Percentiles rank a stretch among this genome's conserved stretches.
phyloP scores from a whole-genome alignment of 345 rosid genomes.

The Carallia brachiata region DNA sequence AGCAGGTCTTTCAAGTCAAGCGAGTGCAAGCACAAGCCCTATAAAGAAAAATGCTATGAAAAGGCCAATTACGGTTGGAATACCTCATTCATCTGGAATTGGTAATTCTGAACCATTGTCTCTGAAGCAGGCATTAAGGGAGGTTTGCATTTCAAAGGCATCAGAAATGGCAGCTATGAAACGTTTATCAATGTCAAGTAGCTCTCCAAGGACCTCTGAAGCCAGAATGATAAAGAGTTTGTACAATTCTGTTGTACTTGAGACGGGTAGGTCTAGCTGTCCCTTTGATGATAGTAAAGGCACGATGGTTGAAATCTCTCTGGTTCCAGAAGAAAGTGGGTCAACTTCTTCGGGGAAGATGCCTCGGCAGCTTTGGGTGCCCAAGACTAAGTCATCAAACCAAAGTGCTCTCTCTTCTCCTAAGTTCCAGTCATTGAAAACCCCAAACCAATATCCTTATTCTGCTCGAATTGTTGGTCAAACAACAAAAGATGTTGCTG shows the following conservation, averaged over 20 bases:
- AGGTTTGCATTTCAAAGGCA: slow-evolving; percentile 86
- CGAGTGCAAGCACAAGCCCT: slow-evolving; percentile 57
- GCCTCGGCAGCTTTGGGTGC: slow-evolving; percentile 39
- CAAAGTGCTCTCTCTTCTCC: slow-evolving; percentile 26
- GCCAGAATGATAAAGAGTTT: slow-evolving; percentile 76
- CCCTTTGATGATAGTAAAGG: slow-evolving; percentile 44
- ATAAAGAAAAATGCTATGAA: slow-evolving; percentile 56
- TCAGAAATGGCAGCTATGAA: slow-evolving; percentile 93
- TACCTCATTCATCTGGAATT: slow-evolving; percentile 61
- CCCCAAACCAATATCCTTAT: slow-evolving; percentile 25
- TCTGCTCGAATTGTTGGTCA: slow-evolving; percentile 33
- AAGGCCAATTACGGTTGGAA: slow-evolving; percentile 59
- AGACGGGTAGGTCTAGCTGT: slow-evolving; percentile 47
- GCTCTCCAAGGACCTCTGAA: slow-evolving; percentile 66
- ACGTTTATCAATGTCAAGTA: slow-evolving; percentile 52
- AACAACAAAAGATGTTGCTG: background rate
- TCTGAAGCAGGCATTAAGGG: slow-evolving; percentile 87
- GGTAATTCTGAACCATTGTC: slow-evolving; percentile 67
- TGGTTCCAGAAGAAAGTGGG: slow-evolving; percentile 52
- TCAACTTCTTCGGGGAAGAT: slow-evolving; percentile 39
- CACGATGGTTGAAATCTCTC: slow-evolving; percentile 51
- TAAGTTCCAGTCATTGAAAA: slow-evolving; percentile 13
- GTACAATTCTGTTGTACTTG: slow-evolving; percentile 63
- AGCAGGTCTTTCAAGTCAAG: slow-evolving; percentile 44
- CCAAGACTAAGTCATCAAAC: slow-evolving; percentile 34